A percentile compares a stretch with the other conserved stretches of the same genome.
Evolutionary conservation across 2,329 filamentous ascomycete genomes (phyloP).

Genomic region (Cytospora piceicola): DNA sequence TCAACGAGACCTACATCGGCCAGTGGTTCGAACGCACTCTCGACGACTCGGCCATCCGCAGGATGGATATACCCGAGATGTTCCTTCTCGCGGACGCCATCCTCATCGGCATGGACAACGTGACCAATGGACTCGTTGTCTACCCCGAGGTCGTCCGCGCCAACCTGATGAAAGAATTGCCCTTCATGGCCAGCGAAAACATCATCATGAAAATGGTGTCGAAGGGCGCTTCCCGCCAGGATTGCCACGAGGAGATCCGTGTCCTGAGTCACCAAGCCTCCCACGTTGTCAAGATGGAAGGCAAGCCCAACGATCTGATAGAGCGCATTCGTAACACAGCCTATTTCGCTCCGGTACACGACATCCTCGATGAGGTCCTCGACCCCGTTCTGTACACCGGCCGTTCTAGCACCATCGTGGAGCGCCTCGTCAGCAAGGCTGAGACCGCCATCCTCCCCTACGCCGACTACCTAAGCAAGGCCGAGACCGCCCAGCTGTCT

Average conservation of each 20-base stretch:
- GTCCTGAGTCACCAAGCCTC: constrained; percentile 79
- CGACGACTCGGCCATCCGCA: constrained; percentile 73
- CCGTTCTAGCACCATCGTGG: constrained; percentile 50
- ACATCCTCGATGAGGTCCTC: constrained; percentile 69
- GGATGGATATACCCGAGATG: constrained; percentile 67
- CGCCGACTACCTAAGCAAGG: constrained; percentile 40
- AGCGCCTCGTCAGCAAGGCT: constrained; percentile 46
- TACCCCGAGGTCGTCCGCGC: constrained; percentile 75
- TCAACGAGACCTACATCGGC: constrained; percentile 67
- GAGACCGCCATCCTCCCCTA: constrained; percentile 47
- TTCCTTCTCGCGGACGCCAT: constrained; percentile 72
- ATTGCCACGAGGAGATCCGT: constrained; percentile 85
- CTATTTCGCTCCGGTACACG: constrained; percentile 76
- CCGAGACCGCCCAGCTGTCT: constrained; percentile 44
- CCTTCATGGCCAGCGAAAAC: constrained; percentile 77
- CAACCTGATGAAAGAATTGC: constrained; percentile 74
- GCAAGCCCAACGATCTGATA: constrained; percentile 79
- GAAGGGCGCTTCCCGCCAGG: constrained; percentile 73
- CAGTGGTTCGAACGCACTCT: constrained; percentile 74
- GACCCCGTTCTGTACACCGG: constrained; percentile 59
- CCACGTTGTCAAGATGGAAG: constrained; percentile 62
- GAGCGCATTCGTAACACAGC: constrained; percentile 71
- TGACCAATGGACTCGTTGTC: constrained; percentile 59
- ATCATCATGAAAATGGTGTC: constrained; percentile 80
- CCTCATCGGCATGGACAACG: constrained; percentile 53